A percentile compares a stretch with the other conserved stretches of the same genome.
These are phyloP conservation scores for Talaromyces funiculosus DNA, from an alignment of 2,329 filamentous ascomycete genomes.

Conservation along the genomic window DNA sequence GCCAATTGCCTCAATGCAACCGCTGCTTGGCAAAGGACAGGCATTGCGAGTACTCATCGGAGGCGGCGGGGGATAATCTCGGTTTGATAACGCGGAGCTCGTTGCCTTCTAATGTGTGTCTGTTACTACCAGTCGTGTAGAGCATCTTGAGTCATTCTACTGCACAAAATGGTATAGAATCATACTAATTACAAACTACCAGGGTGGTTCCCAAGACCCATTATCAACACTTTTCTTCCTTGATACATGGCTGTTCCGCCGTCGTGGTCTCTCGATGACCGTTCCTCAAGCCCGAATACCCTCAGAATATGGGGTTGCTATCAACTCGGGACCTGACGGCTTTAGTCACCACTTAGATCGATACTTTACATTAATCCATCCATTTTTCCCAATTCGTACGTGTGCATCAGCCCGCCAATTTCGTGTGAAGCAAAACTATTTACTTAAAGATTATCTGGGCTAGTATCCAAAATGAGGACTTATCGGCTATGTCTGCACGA, in stretches of 20 bases:
- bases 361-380: neutral
- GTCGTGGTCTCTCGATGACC: neutral
- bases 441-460: neutral
- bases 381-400: neutral
- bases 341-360: neutral
- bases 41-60: neutral
- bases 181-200: neutral
- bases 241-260: slow-evolving; percentile 3
- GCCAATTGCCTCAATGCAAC: neutral
- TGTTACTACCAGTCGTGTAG: neutral
- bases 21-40: neutral
- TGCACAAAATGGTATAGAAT: neutral
- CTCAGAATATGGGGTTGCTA: neutral
- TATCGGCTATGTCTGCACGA: neutral
- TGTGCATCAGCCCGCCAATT: neutral
- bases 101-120: neutral
- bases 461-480: neutral
- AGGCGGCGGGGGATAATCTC: neutral
- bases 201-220: neutral
- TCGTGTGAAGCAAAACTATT: neutral
- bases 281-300: neutral
- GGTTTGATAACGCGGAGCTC: neutral
- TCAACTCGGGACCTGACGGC: neutral
- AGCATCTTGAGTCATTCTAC: neutral
- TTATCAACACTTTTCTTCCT: slow-evolving; percentile 4